Conservation (phyloP, 148 eudicot species). For the Rhododendron ferrugineum region DNA sequence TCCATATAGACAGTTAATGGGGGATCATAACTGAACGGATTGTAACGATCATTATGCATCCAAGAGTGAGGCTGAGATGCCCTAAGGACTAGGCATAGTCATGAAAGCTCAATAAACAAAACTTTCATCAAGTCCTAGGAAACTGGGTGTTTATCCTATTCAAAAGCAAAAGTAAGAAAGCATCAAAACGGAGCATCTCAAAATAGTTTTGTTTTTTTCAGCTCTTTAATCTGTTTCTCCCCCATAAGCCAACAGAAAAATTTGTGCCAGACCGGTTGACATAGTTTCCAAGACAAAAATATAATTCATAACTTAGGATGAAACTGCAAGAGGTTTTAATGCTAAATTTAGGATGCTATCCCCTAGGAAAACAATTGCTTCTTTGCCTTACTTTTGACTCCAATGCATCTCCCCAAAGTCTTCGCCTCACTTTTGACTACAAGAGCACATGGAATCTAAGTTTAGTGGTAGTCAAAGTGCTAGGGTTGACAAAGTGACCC, state of each 20-base stretch:
- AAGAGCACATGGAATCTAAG: background rate
- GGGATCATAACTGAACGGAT: background rate
- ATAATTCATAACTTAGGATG: background rate
- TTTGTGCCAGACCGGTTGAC: background rate
- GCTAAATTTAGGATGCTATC: background rate
- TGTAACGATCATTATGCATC: background rate
- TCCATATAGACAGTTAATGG: background rate
- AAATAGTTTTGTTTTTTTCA: background rate
- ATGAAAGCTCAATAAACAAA: background rate
- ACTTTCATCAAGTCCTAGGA: background rate
- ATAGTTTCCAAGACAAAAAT: background rate
- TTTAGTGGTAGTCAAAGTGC: background rate
- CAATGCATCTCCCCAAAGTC: background rate
- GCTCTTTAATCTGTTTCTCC: background rate
- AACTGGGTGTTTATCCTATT: background rate
- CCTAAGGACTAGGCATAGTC: background rate
- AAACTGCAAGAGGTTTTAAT: no score
- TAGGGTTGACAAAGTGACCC: background rate
- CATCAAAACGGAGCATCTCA: background rate
- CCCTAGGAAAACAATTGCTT: background rate
- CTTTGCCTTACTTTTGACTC: background rate
- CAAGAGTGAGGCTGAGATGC: constrained; percentile 3
- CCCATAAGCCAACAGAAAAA: background rate
- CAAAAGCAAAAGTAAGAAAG: background rate
- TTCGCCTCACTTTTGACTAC: background rate